Evolutionary conservation across 2,329 filamentous ascomycete species (phyloP), one percentile per base, ranked within the genome.

Genomic region (Passalora sequoiae): DNA sequence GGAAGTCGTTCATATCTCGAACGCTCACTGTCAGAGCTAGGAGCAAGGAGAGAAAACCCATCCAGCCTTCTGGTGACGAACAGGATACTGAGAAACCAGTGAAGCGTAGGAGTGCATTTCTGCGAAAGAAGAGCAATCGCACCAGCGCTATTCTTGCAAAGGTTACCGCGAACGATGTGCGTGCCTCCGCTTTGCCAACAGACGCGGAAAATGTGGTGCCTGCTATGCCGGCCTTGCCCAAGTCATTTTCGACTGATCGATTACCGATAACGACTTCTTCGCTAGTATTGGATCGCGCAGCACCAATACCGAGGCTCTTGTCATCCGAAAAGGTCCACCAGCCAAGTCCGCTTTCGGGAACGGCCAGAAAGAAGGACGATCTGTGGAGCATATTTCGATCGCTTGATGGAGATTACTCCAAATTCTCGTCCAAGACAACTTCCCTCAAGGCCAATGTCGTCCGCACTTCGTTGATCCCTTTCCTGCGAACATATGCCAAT

Each of bases 371-470:
- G 62, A 82, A 78, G 53, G 83, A 86, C 60, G 81, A 85, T 55
- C 69, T 86, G 12, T 86, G 81, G 80, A 76, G 73, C 22, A 72
- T 77, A 12, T 87, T 86, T 59, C 75, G 81, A 42, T 71, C 71
- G n/a, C 68, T 87, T 19, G 83, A 86, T 53, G 78, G 73, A 27
- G 83, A 86, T 60, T 81, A 75, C 56, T 74, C 81, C 56, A 85
- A 84, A 73, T 94, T 94, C 56, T 76, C 82, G 50, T 73, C 78
- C 45, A 94, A 89, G 65, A 80, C 82, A 24, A 84, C 75, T 55
- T 72, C 82, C 1, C 71, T 89, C 54, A 89, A 88, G 60, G 84
- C 87, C 51, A 82, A 80, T 51, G 76, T 89, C 33, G 76, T 95
- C 44, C 81, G 88, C 25, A 75, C 74, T 6, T 74, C 77, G 1